Evolutionary conservation across 1,139 yeast species (phyloP).

Genomic region (Yamadazyma spencermartinsiae): DNA sequence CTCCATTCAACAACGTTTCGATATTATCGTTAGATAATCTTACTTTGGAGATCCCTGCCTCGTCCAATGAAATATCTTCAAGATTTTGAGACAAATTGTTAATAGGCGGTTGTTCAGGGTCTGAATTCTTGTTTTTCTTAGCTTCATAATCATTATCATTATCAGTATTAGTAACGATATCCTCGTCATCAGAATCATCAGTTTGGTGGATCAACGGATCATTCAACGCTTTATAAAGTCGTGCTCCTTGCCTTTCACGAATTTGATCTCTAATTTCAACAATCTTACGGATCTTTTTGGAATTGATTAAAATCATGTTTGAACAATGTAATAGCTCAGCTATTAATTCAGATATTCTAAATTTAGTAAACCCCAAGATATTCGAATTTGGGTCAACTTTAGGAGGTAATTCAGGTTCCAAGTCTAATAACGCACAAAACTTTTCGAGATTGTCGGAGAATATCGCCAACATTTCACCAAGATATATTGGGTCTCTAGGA

Average conservation of each 20-base stretch:
- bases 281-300: constrained; percentile 37
- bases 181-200: constrained; percentile 2
- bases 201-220: constrained; percentile 23
- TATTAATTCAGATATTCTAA: constrained; percentile 44
- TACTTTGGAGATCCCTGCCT: constrained; percentile 12
- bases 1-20: constrained; percentile 14
- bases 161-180: neutral
- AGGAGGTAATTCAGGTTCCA: constrained; percentile 27
- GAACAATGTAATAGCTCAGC: constrained; percentile 51
- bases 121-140: neutral
- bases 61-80: constrained; percentile 42
- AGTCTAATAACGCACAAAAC: constrained; percentile 30
- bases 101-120: neutral
- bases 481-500: constrained; percentile 44
- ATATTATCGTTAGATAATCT: constrained; percentile 6
- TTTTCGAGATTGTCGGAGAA: constrained; percentile 40
- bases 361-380: constrained; percentile 42
- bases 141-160: neutral
- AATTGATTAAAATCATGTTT: constrained; percentile 48
- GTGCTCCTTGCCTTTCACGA: constrained; percentile 29
- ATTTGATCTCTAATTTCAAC: constrained; percentile 38
- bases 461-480: constrained; percentile 45
- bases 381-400: constrained; percentile 17
- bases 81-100: constrained; percentile 36
- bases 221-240: constrained; percentile 35